Evolutionary conservation across 164 flowering plant species (phyloP).

Genomic region (Liquidambar formosana): DNA sequence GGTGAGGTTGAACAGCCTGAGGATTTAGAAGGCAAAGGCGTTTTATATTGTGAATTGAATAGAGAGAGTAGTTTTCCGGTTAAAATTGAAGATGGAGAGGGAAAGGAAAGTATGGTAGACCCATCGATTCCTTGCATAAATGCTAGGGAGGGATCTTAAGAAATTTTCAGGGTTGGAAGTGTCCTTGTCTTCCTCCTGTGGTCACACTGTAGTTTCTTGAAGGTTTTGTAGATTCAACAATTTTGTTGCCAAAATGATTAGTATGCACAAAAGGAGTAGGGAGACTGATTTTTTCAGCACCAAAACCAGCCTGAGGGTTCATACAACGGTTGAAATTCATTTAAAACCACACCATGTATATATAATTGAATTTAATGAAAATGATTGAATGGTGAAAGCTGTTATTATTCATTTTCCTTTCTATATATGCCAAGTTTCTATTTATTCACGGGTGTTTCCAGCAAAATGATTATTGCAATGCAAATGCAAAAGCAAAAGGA

Average conservation of each 20-base stretch:
- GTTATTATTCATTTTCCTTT: too few relatives aligned
- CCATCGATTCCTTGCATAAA: constrained; percentile 4
- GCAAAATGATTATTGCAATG: neutral
- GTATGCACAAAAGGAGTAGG: neutral
- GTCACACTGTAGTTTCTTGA: too few relatives aligned
- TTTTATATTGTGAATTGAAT: constrained; percentile 46
- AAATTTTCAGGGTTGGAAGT: neutral
- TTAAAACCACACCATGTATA: neutral
- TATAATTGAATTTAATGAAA: neutral
- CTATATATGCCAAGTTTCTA: too few relatives aligned
- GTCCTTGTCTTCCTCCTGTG: neutral
- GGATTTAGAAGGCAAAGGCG: constrained; percentile 37
- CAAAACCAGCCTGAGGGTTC: neutral
- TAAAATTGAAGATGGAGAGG: constrained; percentile 12
- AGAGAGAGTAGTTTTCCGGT: constrained; percentile 13
- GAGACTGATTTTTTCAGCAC: neutral
- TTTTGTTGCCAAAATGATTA: constrained; percentile 1
- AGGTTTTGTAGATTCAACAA: neutral
- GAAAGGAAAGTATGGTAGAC: constrained; percentile 5
- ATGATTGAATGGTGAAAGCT: neutral
- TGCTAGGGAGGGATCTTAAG: constrained; percentile 3
- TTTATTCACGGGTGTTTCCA: too few relatives aligned
- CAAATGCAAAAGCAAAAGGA: neutral
- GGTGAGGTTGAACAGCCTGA: constrained; percentile 17
- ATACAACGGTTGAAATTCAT: neutral